Evolutionary conservation across 2,329 filamentous ascomycete genomes (phyloP).

Genomic region (Colletotrichum sp.): DNA sequence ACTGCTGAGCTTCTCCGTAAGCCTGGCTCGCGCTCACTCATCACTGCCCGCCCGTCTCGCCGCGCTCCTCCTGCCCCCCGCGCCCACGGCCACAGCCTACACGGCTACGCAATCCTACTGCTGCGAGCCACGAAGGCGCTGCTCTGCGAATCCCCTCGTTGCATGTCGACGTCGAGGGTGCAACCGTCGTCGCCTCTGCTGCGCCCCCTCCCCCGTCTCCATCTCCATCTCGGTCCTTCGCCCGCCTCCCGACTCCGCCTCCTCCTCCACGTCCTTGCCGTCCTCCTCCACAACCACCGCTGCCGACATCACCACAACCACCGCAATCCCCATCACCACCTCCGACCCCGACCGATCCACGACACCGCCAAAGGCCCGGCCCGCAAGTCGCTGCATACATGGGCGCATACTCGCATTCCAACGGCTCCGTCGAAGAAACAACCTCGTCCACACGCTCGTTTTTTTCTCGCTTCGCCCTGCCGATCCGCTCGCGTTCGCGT

Average conservation of each 20-base stretch:
- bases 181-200: conserved; percentile 21
- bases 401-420: conserved; percentile 45
- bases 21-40: background rate
- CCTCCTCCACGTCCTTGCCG: conserved; percentile 27
- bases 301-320: conserved; percentile 23
- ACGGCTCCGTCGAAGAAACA: conserved; percentile 44
- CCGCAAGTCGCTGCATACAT: conserved; percentile 44
- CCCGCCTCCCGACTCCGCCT: conserved; percentile 20
- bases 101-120: background rate
- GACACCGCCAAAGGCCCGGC: conserved; percentile 21
- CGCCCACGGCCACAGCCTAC: background rate
- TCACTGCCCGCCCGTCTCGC: background rate
- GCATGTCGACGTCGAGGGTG: conserved; percentile 16
- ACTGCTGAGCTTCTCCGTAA: background rate
- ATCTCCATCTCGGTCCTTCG: conserved; percentile 26
- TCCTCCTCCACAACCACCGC: conserved; percentile 22
- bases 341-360: conserved; percentile 2
- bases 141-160: conserved; percentile 18
- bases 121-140: conserved; percentile 16
- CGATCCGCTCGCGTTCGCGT: conserved; percentile 59
- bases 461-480: conserved; percentile 58
- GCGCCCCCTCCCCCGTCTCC: conserved; percentile 26
- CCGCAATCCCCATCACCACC: conserved; percentile 23
- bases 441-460: conserved; percentile 47
- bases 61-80: background rate